Percentiles rank a stretch among this genome's conserved stretches.
Conservation (phyloP, 495 filamentous ascomycete species). For the Daldinia bambusicola region DNA sequence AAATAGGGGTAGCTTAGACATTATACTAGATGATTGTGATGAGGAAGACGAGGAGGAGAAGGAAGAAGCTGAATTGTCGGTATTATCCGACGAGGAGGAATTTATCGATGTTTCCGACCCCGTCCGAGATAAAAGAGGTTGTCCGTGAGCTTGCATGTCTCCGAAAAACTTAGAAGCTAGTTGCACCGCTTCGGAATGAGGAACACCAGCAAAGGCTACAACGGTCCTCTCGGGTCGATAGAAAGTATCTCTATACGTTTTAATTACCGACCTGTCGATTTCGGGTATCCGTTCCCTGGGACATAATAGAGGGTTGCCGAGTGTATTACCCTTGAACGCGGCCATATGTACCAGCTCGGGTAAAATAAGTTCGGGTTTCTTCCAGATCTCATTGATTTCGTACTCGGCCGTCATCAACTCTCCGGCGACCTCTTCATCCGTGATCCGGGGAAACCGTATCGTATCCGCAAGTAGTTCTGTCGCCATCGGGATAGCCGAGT, state of each 20-base stretch:
- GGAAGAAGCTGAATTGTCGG: conserved; percentile 49
- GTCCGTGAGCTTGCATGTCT: conserved; percentile 73
- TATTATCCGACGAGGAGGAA: conserved; percentile 54
- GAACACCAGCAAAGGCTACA: conserved; percentile 92
- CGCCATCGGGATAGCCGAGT: conserved; percentile 85
- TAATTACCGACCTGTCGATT: conserved; percentile 79
- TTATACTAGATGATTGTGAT: conserved; percentile 67
- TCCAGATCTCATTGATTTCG: conserved; percentile 98
- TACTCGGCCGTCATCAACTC: conserved; percentile 93
- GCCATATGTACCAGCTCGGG: conserved; percentile 95
- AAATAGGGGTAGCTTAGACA: conserved; percentile 91
- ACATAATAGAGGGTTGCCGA: conserved; percentile 93
- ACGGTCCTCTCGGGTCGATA: conserved; percentile 91
- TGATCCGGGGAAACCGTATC: conserved; percentile 86
- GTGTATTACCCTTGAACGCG: conserved; percentile 92
- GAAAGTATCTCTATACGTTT: conserved; percentile 83
- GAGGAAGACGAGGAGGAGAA: conserved; percentile 56
- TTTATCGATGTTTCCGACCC: conserved; percentile 63
- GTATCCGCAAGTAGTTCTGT: conserved; percentile 92
- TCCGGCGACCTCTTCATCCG: conserved; percentile 85
- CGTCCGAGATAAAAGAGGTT: conserved; percentile 65
- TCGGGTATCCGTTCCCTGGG: conserved; percentile 80
- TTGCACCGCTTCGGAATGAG: conserved; percentile 81
- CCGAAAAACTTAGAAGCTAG: conserved; percentile 89
- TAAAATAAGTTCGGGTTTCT: conserved; percentile 93